Evolutionary conservation across 2,329 filamentous ascomycete species (phyloP).

Genomic region (Blastomyces percursus): DNA sequence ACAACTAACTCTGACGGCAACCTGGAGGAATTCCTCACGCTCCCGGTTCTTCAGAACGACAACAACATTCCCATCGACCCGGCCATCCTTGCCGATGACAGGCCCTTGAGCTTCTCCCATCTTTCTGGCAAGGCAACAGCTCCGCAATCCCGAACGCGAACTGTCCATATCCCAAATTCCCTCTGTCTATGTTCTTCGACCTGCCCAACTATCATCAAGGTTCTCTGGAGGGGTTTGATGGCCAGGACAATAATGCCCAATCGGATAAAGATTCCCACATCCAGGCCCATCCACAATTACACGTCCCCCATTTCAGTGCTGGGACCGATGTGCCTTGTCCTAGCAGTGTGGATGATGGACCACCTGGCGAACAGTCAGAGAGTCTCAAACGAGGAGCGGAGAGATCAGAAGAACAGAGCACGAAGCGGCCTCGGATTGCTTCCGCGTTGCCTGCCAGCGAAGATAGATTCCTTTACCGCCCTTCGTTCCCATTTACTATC

Average conservation of each 20-base stretch:
- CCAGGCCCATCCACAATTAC: no score
- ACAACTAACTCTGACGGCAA: no score
- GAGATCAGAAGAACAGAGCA: neutral
- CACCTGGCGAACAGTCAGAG: neutral
- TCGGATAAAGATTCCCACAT: neutral
- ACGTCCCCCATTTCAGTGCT: neutral
- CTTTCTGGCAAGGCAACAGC: neutral
- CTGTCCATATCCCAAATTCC: constrained; percentile 6
- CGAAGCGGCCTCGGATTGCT: neutral
- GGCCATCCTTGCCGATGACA: no score
- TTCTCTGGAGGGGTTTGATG: neutral
- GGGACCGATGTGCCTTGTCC: neutral
- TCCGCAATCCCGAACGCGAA: neutral
- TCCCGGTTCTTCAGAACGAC: no score
- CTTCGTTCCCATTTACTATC: no score
- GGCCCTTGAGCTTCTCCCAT: neutral
- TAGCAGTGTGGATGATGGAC: neutral
- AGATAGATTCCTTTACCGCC: no score
- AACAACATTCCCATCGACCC: no score
- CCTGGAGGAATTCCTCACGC: no score
- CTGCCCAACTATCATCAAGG: neutral
- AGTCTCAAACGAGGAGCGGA: neutral
- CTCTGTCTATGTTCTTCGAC: constrained; percentile 6
- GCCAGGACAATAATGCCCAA: neutral
- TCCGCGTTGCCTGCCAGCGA: neutral